phyloP scores from a whole-genome alignment of 352 stramenopile genomes.

The Globisporangium iwayamae region DNA sequence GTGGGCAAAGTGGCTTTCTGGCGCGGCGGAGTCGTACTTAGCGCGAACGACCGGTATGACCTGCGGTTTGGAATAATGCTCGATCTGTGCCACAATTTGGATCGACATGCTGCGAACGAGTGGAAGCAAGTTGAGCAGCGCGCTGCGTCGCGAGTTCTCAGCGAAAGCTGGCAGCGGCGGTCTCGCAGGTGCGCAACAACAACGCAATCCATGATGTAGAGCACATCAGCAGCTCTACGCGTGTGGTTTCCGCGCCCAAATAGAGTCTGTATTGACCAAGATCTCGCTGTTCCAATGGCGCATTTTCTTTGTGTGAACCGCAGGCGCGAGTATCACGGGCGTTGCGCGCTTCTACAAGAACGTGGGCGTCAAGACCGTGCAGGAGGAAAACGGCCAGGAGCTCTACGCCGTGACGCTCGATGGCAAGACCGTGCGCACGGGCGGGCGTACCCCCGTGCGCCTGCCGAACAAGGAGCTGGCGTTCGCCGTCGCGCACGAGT shows the following conservation, averaged over 20 bases:
- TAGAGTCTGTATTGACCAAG: neutral
- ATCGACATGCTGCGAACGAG: slow-evolving; percentile 29
- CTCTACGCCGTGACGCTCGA: slow-evolving; percentile 74
- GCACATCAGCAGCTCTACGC: neutral
- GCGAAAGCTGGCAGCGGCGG: slow-evolving; percentile 43
- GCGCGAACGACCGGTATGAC: too few relatives aligned
- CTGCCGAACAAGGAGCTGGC: slow-evolving; percentile 69
- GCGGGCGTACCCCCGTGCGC: slow-evolving; percentile 46
- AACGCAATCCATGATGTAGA: neutral
- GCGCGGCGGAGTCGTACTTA: neutral
- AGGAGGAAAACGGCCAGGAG: slow-evolving; percentile 21
- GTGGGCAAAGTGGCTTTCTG: neutral
- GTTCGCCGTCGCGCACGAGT: slow-evolving; percentile 75
- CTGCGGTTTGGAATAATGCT: too few relatives aligned
- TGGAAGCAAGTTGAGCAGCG: slow-evolving; percentile 18
- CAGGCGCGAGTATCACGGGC: slow-evolving; percentile 81
- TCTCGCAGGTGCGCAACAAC: slow-evolving; percentile 25
- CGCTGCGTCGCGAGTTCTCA: slow-evolving; percentile 36
- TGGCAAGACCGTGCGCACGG: slow-evolving; percentile 80
- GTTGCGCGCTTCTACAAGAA: slow-evolving; percentile 81
- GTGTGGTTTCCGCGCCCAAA: neutral
- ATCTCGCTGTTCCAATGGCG: neutral
- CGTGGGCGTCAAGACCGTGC: slow-evolving; percentile 61
- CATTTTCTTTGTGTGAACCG: neutral
- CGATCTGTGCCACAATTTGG: neutral